Percentiles rank a stretch among this genome's conserved stretches.
phyloP scores from a whole-genome alignment of 2,329 filamentous ascomycete species.

The Aspergillus pseudonomiae region DNA sequence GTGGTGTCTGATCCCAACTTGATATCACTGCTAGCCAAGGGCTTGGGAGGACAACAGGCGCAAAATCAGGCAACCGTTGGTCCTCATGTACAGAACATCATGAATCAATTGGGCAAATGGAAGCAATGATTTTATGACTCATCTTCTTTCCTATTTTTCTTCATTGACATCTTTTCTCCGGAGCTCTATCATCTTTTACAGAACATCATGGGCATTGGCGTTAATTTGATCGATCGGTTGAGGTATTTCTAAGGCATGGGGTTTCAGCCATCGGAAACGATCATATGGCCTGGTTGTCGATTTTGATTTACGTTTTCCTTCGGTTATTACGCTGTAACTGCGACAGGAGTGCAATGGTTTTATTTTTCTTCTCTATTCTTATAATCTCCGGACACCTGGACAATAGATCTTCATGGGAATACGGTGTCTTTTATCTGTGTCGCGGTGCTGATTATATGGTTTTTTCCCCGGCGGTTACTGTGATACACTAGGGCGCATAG shows the following conservation, averaged over 20 bases:
- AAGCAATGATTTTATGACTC: slow-evolving; percentile 43
- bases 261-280: slow-evolving; percentile 9
- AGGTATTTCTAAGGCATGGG: slow-evolving; percentile 13
- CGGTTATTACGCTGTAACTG: slow-evolving; percentile 9
- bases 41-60: slow-evolving; percentile 37
- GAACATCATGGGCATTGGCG: slow-evolving; percentile 21
- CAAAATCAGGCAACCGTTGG: slow-evolving; percentile 37
- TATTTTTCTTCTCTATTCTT: neutral
- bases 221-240: slow-evolving; percentile 21
- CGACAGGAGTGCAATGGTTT: slow-evolving; percentile 15
- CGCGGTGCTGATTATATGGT: slow-evolving; percentile 2
- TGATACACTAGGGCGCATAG: slow-evolving; percentile 11
- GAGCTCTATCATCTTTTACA: slow-evolving; percentile 10
- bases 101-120: slow-evolving; percentile 52
- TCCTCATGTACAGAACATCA: slow-evolving; percentile 51
- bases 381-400: slow-evolving; percentile 7
- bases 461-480: neutral
- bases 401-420: slow-evolving; percentile 12
- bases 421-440: slow-evolving; percentile 5
- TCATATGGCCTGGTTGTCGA: slow-evolving; percentile 15
- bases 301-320: slow-evolving; percentile 12
- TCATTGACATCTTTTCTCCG: slow-evolving; percentile 15
- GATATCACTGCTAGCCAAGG: slow-evolving; percentile 43
- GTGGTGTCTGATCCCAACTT: slow-evolving; percentile 40
- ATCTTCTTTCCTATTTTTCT: slow-evolving; percentile 24